A percentile compares a stretch with the other conserved stretches of the same genome.
Evolutionary conservation across 768 basidiomycete genomes (phyloP).

Genomic region (Auricularia sp.): DNA sequence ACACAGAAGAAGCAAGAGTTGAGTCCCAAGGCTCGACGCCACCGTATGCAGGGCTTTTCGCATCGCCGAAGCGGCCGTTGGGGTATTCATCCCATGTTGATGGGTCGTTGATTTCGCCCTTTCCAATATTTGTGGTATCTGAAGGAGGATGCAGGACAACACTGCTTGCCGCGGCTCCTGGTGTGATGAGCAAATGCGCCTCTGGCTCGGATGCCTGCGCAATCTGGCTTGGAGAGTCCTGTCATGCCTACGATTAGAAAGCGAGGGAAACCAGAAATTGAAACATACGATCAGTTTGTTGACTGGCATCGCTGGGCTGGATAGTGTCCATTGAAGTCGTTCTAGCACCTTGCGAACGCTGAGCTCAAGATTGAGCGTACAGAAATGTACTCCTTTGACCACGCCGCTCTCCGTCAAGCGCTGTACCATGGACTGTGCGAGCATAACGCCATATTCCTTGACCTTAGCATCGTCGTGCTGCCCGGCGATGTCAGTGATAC

Average conservation of each 20-base stretch:
- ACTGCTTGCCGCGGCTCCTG: constrained; percentile 49
- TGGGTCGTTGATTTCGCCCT: constrained; percentile 67
- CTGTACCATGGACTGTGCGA: constrained; percentile 74
- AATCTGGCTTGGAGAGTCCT: constrained; percentile 14
- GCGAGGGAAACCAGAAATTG: constrained; percentile 3
- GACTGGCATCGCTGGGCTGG: constrained; percentile 26
- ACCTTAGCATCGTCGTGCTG: constrained; percentile 90
- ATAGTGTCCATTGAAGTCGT: constrained; percentile 57
- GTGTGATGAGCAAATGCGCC: constrained; percentile 45
- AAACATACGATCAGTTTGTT: constrained; percentile 52
- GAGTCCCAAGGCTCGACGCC: constrained; percentile 61
- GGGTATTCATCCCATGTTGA: constrained; percentile 93
- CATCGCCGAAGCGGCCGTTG: constrained; percentile 96
- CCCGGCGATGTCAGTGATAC: neutral
- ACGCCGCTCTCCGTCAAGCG: constrained; percentile 45
- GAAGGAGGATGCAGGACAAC: constrained; percentile 39
- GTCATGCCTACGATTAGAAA: constrained; percentile 1
- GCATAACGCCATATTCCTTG: constrained; percentile 85
- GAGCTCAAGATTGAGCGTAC: constrained; percentile 95
- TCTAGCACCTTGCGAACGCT: constrained; percentile 84
- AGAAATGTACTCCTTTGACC: constrained; percentile 79
- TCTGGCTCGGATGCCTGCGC: constrained; percentile 17
- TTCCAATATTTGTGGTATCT: constrained; percentile 45
- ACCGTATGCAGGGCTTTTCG: constrained; percentile 94
- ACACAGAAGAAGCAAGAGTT: neutral